Base-by-base conservation (phyloP, 345 rosid genomes). In the Luvunga scandens region DNA sequence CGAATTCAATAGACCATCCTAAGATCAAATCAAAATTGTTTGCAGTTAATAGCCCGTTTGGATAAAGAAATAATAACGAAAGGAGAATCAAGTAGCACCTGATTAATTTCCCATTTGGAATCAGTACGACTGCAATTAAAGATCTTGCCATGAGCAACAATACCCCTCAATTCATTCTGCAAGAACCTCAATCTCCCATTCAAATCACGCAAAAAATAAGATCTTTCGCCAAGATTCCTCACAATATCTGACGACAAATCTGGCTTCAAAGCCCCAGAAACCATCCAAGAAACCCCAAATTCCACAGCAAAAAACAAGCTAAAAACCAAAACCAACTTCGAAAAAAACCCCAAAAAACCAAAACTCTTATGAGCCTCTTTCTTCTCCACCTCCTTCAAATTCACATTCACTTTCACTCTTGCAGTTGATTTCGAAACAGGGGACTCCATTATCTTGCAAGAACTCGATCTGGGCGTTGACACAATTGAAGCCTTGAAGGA, bases 1-100 rank as follows among this genome's bases (percentile, higher is more conserved):
- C 6, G 95, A 94, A 70, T 78, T 82, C 88, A 91, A 83, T 31
- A 89, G 81, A 77, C 90, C 93, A 85, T 86, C 90, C 97, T 92
- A 67, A 67, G 25, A 64, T 45, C 61, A 75, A 9, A 48, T 9
- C 62, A 65, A 22, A 25, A 74, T 42, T 24, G 25, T 8, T 25
- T 28, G 30, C 31, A 61, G 45, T 25, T 30, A 74, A 68, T 45
- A 18, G 65, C 1, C 21, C 18, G 31, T 56, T 45, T 45, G 50
- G 50, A 13, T 14, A 45, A 45, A 14, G 6, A 42, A 69, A 69
- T 24, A 9, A 39, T 21, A 62, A 39, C 33, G 28, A 7, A 8
- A 24, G 4, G 7, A 16, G 39, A 18, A 63, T 24, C 24, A 12
- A 31, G 24, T 0, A 64, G 9, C 31, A 94, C 99, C 98, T 92